Evolutionary conservation across 179 eudicot genomes (phyloP).

Genomic region (Camellia oleifera): DNA sequence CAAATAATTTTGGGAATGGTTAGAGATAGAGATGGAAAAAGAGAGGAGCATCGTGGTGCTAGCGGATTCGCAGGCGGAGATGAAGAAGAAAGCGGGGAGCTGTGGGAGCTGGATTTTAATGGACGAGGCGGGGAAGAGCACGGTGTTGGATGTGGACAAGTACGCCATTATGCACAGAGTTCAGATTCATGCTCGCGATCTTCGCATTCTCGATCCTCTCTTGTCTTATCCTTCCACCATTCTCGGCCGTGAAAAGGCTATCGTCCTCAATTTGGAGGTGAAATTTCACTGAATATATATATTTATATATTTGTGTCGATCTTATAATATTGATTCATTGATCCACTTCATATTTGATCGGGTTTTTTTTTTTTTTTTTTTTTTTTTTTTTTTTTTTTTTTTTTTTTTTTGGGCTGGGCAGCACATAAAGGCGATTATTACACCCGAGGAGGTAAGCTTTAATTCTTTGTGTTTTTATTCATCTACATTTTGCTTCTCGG

Average conservation of each 20-base stretch:
- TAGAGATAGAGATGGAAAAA: slow-evolving; percentile 36
- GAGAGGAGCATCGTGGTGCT: slow-evolving; percentile 57
- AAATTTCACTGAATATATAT: not conserved
- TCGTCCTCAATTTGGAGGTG: slow-evolving; percentile 78
- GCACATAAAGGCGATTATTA: slow-evolving; percentile 95
- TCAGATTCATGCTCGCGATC: slow-evolving; percentile 84
- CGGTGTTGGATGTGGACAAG: slow-evolving; percentile 66
- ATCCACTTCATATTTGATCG: not conserved
- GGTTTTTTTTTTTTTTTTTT: no score
- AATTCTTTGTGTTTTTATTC: not conserved
- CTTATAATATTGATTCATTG: no score
- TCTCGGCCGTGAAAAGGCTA: slow-evolving; percentile 67
- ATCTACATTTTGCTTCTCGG: not conserved
- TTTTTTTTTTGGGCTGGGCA: slow-evolving; percentile 28
- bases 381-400: no score
- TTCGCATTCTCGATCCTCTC: slow-evolving; percentile 78
- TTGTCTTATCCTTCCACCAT: slow-evolving; percentile 65
- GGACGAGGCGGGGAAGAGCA: slow-evolving; percentile 46
- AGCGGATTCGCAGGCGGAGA: slow-evolving; percentile 33
- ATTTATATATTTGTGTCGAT: no score
- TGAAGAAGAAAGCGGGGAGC: slow-evolving; percentile 50
- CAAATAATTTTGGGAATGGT: slow-evolving; percentile 16
- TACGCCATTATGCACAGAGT: slow-evolving; percentile 79
- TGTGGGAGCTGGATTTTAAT: slow-evolving; percentile 66
- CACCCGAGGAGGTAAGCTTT: slow-evolving; percentile 73